phyloP scores from a whole-genome alignment of 805 yeast species.

The Saccharomycopsis sp. region DNA sequence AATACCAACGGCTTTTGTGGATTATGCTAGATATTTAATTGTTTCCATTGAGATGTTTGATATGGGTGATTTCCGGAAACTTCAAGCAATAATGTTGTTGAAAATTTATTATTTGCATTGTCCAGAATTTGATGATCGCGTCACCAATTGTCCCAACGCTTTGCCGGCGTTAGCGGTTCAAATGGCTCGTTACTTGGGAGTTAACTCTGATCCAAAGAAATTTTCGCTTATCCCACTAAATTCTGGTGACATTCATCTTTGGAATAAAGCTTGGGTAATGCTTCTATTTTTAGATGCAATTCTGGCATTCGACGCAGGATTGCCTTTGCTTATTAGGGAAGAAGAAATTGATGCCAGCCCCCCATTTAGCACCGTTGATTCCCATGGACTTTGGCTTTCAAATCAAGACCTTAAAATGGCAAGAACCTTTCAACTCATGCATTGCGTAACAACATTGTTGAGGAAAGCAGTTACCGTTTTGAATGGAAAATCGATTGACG shows the following conservation, averaged over 20 bases:
- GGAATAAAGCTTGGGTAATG: slow-evolving; percentile 1
- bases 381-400: background rate
- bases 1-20: background rate
- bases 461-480: background rate
- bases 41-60: background rate
- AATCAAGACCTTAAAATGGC: background rate
- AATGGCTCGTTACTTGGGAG: background rate
- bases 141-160: background rate
- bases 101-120: background rate
- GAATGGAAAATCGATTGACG: background rate
- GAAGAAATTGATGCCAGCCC: background rate
- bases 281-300: background rate
- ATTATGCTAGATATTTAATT: background rate
- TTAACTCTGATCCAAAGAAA: background rate
- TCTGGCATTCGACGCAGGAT: background rate
- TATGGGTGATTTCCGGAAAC: background rate
- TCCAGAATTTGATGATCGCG: background rate
- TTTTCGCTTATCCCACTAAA: background rate
- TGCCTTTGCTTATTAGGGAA: background rate
- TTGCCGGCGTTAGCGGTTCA: background rate
- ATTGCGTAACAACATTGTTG: background rate
- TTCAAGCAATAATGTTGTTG: background rate
- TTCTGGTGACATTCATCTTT: background rate
- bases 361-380: background rate
- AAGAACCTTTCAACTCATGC: background rate